Conservation (phyloP, 2,329 filamentous ascomycete genomes). For the Pseudogymnoascus sp. region DNA sequence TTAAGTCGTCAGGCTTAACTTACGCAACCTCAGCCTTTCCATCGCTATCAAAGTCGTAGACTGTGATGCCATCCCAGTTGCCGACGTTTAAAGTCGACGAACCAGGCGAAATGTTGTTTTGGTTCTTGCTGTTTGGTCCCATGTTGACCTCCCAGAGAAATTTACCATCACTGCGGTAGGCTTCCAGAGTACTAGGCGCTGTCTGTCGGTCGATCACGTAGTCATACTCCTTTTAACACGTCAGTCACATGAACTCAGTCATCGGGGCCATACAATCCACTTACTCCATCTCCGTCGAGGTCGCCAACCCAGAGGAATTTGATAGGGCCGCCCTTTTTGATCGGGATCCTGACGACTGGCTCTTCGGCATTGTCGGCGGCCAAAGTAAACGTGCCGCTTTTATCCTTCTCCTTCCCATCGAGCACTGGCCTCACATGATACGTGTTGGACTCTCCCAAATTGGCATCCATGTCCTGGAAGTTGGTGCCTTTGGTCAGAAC, state of each 20-base stretch:
- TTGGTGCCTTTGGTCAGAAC: background rate
- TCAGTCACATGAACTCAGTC: background rate
- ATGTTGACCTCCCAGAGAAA: background rate
- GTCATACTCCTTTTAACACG: background rate
- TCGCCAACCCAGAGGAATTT: conserved; percentile 1
- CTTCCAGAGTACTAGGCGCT: background rate
- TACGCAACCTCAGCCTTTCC: background rate
- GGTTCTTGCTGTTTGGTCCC: background rate
- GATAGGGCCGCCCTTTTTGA: background rate
- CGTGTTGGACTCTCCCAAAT: background rate
- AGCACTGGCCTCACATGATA: background rate
- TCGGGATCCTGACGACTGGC: background rate
- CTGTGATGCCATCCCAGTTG: background rate
- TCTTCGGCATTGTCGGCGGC: background rate
- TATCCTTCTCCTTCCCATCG: background rate
- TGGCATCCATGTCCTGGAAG: background rate
- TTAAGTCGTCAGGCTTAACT: background rate
- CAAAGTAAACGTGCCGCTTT: background rate
- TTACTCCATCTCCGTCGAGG: background rate
- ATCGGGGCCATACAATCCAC: background rate
- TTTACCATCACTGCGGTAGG: background rate
- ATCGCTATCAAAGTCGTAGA: background rate
- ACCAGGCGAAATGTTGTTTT: conserved; percentile 3
- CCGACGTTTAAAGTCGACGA: background rate
- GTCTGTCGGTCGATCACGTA: background rate